Base-by-base conservation (phyloP, 1,139 yeast genomes). In the Kurtzmaniella quercitrusa region DNA sequence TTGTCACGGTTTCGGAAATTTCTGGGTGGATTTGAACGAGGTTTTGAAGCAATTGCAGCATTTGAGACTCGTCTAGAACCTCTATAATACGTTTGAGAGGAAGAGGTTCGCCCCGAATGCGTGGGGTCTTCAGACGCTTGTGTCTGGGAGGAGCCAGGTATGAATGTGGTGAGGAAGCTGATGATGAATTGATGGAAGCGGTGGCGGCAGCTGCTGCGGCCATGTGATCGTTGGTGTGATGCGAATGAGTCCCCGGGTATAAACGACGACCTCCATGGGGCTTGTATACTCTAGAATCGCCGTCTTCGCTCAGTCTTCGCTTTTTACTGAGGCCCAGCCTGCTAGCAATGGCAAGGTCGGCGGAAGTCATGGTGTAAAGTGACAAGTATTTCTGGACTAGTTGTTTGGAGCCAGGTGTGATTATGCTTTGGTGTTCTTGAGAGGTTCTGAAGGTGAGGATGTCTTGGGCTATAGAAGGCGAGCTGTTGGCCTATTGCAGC, bases 21-120 rank as follows among this genome's bases (percentile, higher is more conserved):
- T 82, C 86, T 0, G 94, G 94, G 57, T 84, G 85, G 24, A 65
- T 60, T 19, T 70, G 67, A 24, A 86, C 72, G 43, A 87, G 66
- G 34, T 72, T 67, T 39, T 68, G 65, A 31, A 88, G 63, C 38
- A 88, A 60, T 15, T 58, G 56, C 54, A 79, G 82, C 38, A 88
- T 67, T 27, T 79, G 69, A 38, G 67, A 58, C 45, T 76, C 75
- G 59, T 82, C 85, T 48, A 87, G 65, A 6, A 85, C 80, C 60
- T 87, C 94, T 23, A 87, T 71, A 25, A 85, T 63, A 47, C 95
- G 69, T 41, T 66, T 60, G 19, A 84, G 60, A 2, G 91, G 86
- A 46, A 85, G 68, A 33, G 63, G 60, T 51, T 75, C 78, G 5
- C 83, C 84, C 38, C 59, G 53, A 8, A 78, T 71, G 37, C 64